phyloP scores from a whole-genome alignment of 2,329 filamentous ascomycete genomes.

The Pyrenophora tritici-repentis region DNA sequence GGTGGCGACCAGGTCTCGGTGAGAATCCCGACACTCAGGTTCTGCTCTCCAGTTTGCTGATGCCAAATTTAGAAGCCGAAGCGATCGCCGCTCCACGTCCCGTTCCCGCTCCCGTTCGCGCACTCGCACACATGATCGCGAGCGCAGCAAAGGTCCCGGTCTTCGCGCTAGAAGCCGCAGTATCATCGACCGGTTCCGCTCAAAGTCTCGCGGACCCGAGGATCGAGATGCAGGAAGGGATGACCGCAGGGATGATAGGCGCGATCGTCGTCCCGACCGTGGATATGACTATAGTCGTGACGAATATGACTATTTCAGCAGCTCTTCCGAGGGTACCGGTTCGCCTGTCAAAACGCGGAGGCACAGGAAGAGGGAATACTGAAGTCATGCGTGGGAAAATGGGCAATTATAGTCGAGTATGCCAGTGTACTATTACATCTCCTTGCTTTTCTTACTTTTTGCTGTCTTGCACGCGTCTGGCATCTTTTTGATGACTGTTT shows the following conservation, averaged over 20 bases:
- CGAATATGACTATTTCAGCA: slow-evolving; percentile 23
- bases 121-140: slow-evolving; percentile 19
- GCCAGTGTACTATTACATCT: slow-evolving; percentile 11
- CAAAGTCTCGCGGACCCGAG: slow-evolving; percentile 28
- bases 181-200: slow-evolving; percentile 31
- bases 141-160: slow-evolving; percentile 17
- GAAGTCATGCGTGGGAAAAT: neutral
- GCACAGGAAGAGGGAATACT: slow-evolving; percentile 20
- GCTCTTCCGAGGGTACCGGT: slow-evolving; percentile 17
- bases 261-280: slow-evolving; percentile 24
- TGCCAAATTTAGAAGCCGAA: slow-evolving; percentile 19
- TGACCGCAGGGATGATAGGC: slow-evolving; percentile 5
- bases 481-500: neutral
- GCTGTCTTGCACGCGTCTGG: neutral
- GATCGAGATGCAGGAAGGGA: slow-evolving; percentile 16
- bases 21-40: slow-evolving; percentile 1
- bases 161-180: slow-evolving; percentile 35
- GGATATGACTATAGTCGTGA: slow-evolving; percentile 25
- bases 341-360: slow-evolving; percentile 21
- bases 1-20: slow-evolving; percentile 26
- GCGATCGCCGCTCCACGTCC: slow-evolving; percentile 22
- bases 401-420: neutral
- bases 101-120: slow-evolving; percentile 27
- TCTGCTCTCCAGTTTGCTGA: slow-evolving; percentile 2
- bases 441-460: neutral